Conservation (phyloP, 2,329 filamentous ascomycete genomes). For the Stemphylium beticola region DNA sequence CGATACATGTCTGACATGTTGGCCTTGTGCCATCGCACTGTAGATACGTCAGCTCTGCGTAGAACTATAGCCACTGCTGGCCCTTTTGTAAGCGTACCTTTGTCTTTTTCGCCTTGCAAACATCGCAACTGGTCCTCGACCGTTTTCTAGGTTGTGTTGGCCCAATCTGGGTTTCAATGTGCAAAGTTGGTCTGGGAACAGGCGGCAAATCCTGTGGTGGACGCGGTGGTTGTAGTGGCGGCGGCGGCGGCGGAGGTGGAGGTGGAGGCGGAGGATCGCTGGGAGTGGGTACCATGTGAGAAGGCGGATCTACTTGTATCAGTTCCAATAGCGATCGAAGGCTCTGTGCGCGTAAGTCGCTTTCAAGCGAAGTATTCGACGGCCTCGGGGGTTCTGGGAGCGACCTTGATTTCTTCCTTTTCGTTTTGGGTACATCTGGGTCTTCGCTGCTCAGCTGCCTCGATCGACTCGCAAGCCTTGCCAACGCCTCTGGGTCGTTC, state of each 20-base stretch:
- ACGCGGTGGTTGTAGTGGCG: slow-evolving; percentile 8
- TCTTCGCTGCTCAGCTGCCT: slow-evolving; percentile 30
- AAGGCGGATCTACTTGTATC: slow-evolving; percentile 36
- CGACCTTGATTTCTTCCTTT: slow-evolving; percentile 35
- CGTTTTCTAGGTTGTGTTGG: slow-evolving; percentile 25
- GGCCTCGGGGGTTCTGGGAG: slow-evolving; percentile 29
- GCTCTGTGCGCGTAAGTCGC: slow-evolving; percentile 46
- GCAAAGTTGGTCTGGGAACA: not conserved
- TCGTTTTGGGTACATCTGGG: slow-evolving; percentile 23
- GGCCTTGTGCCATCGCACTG: slow-evolving; percentile 47
- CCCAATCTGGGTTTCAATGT: slow-evolving; percentile 13
- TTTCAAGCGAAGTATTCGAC: slow-evolving; percentile 47
- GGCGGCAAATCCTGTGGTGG: slow-evolving; percentile 8
- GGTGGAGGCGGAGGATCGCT: slow-evolving; percentile 23
- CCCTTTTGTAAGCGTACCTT: slow-evolving; percentile 33
- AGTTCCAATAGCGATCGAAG: slow-evolving; percentile 46
- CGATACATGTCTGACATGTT: slow-evolving; percentile 42
- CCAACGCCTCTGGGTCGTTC: slow-evolving; percentile 43
- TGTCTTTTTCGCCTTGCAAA: slow-evolving; percentile 47
- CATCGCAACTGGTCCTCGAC: slow-evolving; percentile 43
- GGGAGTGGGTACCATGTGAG: slow-evolving; percentile 16
- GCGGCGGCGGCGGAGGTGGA: slow-evolving; percentile 14
- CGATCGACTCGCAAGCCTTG: slow-evolving; percentile 32
- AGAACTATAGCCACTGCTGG: not conserved
- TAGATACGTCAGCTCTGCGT: slow-evolving; percentile 12